phyloP scores from a whole-genome alignment of 1,284 basidiomycete genomes.

The Cryptococcus sp. region DNA sequence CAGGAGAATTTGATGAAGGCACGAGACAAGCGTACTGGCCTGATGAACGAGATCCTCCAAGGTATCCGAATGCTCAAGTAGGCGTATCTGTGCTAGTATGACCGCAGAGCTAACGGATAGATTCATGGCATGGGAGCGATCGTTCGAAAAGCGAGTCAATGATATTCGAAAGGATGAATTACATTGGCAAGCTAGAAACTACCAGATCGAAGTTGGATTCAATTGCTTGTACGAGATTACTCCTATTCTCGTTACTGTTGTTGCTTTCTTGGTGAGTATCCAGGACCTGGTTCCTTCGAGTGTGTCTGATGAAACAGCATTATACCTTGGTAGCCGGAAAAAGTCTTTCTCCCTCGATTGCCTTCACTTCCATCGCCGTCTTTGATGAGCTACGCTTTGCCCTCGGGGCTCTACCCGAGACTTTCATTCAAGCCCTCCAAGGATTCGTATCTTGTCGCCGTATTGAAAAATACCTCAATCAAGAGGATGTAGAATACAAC shows the following conservation, averaged over 20 bases:
- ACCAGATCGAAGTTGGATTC: conserved; percentile 76
- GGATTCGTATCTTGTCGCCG: conserved; percentile 79
- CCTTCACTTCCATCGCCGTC: conserved; percentile 69
- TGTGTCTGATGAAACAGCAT: conserved; percentile 53
- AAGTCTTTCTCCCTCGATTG: conserved; percentile 71
- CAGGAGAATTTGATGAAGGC: conserved; percentile 91
- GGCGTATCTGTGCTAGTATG: conserved; percentile 21
- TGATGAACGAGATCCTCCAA: conserved; percentile 91
- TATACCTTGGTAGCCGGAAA: conserved; percentile 59
- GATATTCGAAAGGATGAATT: conserved; percentile 73
- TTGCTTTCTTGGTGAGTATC: conserved; percentile 39
- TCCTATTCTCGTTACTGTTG: conserved; percentile 47
- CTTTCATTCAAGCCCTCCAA: conserved; percentile 80
- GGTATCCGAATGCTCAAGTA: conserved; percentile 89
- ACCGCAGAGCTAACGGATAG: conserved; percentile 3
- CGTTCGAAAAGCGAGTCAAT: conserved; percentile 72
- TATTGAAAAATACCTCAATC: conserved; percentile 81
- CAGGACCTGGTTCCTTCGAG: background rate
- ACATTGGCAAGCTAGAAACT: conserved; percentile 77
- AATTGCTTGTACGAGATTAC: conserved; percentile 66
- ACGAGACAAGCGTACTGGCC: conserved; percentile 77
- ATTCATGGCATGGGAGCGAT: conserved; percentile 93
- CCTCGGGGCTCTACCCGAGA: conserved; percentile 80
- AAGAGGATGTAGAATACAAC: conserved; percentile 64
- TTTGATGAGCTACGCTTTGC: conserved; percentile 72